phyloP scores from a whole-genome alignment of 2,329 filamentous ascomycete species.

The Fusarium anguioides region DNA sequence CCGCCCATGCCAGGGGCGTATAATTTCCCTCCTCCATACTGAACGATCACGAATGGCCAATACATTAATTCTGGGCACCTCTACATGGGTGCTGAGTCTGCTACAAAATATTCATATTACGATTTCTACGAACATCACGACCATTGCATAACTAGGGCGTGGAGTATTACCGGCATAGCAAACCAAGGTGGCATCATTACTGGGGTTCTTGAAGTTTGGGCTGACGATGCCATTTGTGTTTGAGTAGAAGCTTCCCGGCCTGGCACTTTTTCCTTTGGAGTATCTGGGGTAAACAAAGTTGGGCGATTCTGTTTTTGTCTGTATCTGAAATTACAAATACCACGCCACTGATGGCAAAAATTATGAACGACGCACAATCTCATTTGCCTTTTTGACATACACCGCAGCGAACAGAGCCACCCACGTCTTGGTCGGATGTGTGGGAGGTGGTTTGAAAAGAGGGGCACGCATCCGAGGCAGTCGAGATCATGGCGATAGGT shows the following conservation, averaged over 20 bases:
- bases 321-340: slow-evolving; percentile 42
- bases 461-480: slow-evolving; percentile 21
- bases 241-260: slow-evolving; percentile 37
- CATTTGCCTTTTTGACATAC: background rate
- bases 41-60: slow-evolving; percentile 8
- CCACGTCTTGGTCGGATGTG: slow-evolving; percentile 2
- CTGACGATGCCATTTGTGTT: slow-evolving; percentile 36
- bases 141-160: slow-evolving; percentile 44
- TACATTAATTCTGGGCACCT: slow-evolving; percentile 24
- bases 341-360: slow-evolving; percentile 40
- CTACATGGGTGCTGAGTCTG: slow-evolving; percentile 17
- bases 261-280: slow-evolving; percentile 43
- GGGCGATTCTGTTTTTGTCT: slow-evolving; percentile 28
- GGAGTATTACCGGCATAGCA: slow-evolving; percentile 43
- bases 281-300: slow-evolving; percentile 40
- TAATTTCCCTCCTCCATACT: slow-evolving; percentile 39
- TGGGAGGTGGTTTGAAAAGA: slow-evolving; percentile 25
- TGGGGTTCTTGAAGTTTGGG: slow-evolving; percentile 42
- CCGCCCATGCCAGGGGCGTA: slow-evolving; percentile 36
- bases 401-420: background rate
- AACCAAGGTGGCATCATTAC: slow-evolving; percentile 40
- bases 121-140: slow-evolving; percentile 47
- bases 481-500: slow-evolving; percentile 32
- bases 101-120: slow-evolving; percentile 36
- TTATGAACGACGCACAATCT: slow-evolving; percentile 19